Conservation (phyloP, 2,329 filamentous ascomycete genomes). For the Domatiomyces globalis region DNA sequence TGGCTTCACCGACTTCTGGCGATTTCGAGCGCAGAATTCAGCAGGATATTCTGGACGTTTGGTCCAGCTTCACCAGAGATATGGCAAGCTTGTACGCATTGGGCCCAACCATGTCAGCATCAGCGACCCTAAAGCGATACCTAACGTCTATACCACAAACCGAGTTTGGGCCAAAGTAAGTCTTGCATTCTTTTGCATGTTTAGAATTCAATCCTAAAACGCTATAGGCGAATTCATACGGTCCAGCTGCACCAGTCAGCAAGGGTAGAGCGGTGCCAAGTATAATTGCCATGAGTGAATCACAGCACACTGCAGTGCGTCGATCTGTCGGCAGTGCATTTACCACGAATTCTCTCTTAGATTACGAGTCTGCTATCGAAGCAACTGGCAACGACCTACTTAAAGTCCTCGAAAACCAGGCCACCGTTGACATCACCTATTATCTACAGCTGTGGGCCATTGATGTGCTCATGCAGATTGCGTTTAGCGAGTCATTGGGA, state of each 20-base stretch:
- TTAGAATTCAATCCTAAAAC: background rate
- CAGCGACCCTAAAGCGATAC: slow-evolving; percentile 7
- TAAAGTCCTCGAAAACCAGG: background rate
- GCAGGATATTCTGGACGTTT: slow-evolving; percentile 1
- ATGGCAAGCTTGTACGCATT: slow-evolving; percentile 8
- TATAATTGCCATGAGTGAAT: slow-evolving; percentile 5
- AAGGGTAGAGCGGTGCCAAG: slow-evolving; percentile 3
- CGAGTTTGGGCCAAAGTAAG: background rate
- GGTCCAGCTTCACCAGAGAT: slow-evolving; percentile 2
- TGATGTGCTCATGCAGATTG: slow-evolving; percentile 42
- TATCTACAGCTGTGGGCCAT: slow-evolving; percentile 74
- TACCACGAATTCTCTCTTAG: slow-evolving; percentile 3
- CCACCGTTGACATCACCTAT: slow-evolving; percentile 1
- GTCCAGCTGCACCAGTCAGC: background rate
- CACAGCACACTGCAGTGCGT: slow-evolving; percentile 1
- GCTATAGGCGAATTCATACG: background rate
- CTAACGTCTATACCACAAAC: slow-evolving; percentile 8
- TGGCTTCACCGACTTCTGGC: slow-evolving; percentile 57
- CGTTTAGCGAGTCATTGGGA: slow-evolving; percentile 50
- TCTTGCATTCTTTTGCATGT: slow-evolving; percentile 1
- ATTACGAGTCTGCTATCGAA: slow-evolving; percentile 7
- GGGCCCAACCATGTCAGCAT: slow-evolving; percentile 8
- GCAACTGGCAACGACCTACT: slow-evolving; percentile 1
- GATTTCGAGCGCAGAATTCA: slow-evolving; percentile 30
- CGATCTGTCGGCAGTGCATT: slow-evolving; percentile 6